A percentile compares a stretch with the other conserved stretches of the same genome.
phyloP scores from a whole-genome alignment of 2,329 filamentous ascomycete genomes.

The Byssoonygena ceratinophila region DNA sequence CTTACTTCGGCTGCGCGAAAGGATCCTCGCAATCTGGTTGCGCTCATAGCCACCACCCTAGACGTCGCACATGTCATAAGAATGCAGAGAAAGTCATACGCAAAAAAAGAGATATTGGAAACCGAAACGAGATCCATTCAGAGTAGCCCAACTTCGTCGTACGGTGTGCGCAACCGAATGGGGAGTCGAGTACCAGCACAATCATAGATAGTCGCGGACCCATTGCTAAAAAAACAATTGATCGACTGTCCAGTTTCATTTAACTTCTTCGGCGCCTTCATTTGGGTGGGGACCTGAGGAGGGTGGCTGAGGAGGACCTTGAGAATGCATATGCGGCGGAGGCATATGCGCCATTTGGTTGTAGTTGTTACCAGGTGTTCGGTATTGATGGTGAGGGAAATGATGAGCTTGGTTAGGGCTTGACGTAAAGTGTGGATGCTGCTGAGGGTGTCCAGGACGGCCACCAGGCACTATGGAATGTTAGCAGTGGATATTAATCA shows the following conservation, averaged over 20 bases:
- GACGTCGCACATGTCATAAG: background rate
- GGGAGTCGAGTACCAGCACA: background rate
- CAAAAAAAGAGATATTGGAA: constrained; percentile 4
- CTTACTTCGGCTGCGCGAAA: background rate
- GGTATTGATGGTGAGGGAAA: constrained; percentile 49
- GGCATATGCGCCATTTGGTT: constrained; percentile 42
- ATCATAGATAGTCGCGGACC: background rate
- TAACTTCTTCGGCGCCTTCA: constrained; percentile 39
- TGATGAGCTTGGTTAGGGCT: constrained; percentile 57
- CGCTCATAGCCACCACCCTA: background rate
- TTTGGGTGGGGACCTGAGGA: constrained; percentile 32
- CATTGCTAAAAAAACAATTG: too few relatives aligned
- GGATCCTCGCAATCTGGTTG: background rate
- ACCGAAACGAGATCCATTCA: constrained; percentile 11
- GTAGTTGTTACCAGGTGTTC: constrained; percentile 46
- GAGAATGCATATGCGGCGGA: constrained; percentile 29
- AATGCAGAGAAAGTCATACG: background rate
- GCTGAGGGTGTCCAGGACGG: constrained; percentile 49
- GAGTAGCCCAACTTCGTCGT: background rate
- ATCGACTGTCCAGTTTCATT: too few relatives aligned
- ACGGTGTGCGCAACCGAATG: background rate
- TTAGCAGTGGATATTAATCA: constrained; percentile 30
- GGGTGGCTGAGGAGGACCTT: constrained; percentile 21
- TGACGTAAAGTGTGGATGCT: constrained; percentile 53
- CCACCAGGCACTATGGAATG: constrained; percentile 46